Base-by-base conservation (phyloP, 202 grass and related monocot genomes). In the Setaria viridis region DNA sequence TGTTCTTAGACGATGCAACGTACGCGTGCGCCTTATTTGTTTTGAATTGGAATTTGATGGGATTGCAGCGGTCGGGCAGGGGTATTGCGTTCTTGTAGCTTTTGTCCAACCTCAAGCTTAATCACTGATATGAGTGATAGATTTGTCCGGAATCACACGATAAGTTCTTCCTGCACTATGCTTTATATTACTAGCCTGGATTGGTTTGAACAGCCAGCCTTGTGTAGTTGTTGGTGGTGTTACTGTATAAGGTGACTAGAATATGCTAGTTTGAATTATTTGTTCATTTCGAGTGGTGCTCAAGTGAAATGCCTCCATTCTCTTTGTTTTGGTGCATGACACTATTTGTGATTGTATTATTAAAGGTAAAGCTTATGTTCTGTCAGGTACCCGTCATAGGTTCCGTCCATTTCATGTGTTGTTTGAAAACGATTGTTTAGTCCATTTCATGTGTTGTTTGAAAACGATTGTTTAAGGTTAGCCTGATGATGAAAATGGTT, bases 81-180 rank as follows among this genome's bases (percentile, higher is more conserved):
- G 37, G 70, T 76, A 30, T 74, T 84, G 80, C 76, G 54, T 80
- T 80, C 76, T 80, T 87, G 84, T 90, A 87, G 60, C 67, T 76
- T 90, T 39, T 73, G 57, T 74, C 79, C 74, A 83, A 79, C 49
- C 67, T 90, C 74, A 11, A 74, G 80, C 76, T 21, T 70, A 62
- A 84, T 54, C 35, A 64, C 80, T 76, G 76, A 63, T 83, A 60
- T 30, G 32, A 75, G 32, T 57, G 33, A 39, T 12, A 60, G 37
- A 25, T 30, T 87, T 63, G 62, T 62, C 5, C 74, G 59, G 74
- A 59, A 83, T 83, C 84, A 60, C 74, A 46, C 50, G 79, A 74
- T 90, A 86, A 83, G 79, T 4, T 76, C 69, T 62, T 60, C 2
- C 0, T 88, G 37, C 56, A 42, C 21, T 20, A n/a, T 78, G 58